Base-by-base conservation (phyloP, 148 eudicot species). In the Heliamphora exappendiculata region DNA sequence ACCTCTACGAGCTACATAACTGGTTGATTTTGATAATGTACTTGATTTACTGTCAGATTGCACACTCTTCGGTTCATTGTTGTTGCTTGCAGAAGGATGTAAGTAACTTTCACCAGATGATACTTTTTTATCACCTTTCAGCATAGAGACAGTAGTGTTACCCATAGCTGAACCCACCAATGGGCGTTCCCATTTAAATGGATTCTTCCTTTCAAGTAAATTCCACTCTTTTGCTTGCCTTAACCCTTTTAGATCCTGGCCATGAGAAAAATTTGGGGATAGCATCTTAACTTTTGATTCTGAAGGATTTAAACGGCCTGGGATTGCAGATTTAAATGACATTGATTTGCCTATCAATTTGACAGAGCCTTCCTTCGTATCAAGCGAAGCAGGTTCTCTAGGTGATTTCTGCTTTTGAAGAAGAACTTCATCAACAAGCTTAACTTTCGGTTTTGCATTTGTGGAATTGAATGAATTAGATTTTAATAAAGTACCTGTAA, bases 281-380 rank as follows among this genome's bases (percentile, higher is more conserved):
- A 92, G 78, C 97, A 90, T 90, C 86, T 94, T 92, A 39, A 86
- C 91, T 87, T 90, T 92, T 31, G 96, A 88, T 77, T 90, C 97
- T 70, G 65, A 76, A 16, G 74, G 62, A 78, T 62, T 82, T 67
- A 83, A 67, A 49, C 92, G 93, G 71, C 89, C 78, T 50, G 84
- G 76, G 70, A 28, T 78, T 41, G 82, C 82, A 75, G 85, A 75
- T 87, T 81, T 92, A 49, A 90, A 94, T 73, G 98, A 90, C 87
- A 75, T 71, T 70, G 96, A 94, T 88, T 89, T 92, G 70, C 88
- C 80, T 2, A 90, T 79, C 53, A 81, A 75, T 83, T 83, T 86
- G 78, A 72, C 82, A 55, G 64, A 50, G 39, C 87, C 90, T 54
- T 88, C 97, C 74, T 84, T 89, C 29, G 70, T 77, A 85, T 87